phyloP scores from a whole-genome alignment of 345 rosid genomes.

The Gossypium australe region DNA sequence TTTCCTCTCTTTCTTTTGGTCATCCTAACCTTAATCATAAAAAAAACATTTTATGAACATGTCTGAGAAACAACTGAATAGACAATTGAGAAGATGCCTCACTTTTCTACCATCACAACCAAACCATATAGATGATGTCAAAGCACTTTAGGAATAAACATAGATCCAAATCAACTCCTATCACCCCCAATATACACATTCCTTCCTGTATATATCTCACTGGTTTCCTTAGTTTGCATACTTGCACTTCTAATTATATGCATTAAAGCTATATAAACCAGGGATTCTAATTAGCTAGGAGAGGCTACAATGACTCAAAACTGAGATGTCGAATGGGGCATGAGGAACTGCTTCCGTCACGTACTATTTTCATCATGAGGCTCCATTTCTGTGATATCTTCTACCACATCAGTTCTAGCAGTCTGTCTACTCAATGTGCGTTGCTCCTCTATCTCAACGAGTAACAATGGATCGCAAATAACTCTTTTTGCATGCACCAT shows the following conservation, averaged over 20 bases:
- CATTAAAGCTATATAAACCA: background rate
- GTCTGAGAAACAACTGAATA: background rate
- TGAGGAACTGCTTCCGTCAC: background rate
- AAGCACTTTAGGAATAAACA: background rate
- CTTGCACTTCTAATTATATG: background rate
- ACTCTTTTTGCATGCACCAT: conserved; percentile 41
- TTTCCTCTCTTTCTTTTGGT: too few relatives aligned
- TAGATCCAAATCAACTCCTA: background rate
- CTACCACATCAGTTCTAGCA: conserved; percentile 39
- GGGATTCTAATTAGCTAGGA: background rate
- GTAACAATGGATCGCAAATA: conserved; percentile 53
- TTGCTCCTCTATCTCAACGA: conserved; percentile 64
- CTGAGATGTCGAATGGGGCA: background rate
- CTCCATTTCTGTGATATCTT: conserved; percentile 60
- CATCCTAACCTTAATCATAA: background rate
- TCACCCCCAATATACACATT: background rate
- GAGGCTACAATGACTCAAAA: background rate
- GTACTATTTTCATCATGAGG: conserved; percentile 21
- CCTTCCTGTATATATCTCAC: background rate
- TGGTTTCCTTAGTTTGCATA: background rate
- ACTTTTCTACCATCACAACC: background rate
- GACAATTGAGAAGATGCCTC: background rate
- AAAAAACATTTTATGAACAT: background rate
- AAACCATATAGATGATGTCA: background rate
- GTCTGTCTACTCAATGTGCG: conserved; percentile 41